A percentile compares a stretch with the other conserved stretches of the same genome.
These are phyloP conservation scores for Podila epicladia DNA, from an alignment of 192 early-diverging fungal genomes.

Conservation along the genomic window DNA sequence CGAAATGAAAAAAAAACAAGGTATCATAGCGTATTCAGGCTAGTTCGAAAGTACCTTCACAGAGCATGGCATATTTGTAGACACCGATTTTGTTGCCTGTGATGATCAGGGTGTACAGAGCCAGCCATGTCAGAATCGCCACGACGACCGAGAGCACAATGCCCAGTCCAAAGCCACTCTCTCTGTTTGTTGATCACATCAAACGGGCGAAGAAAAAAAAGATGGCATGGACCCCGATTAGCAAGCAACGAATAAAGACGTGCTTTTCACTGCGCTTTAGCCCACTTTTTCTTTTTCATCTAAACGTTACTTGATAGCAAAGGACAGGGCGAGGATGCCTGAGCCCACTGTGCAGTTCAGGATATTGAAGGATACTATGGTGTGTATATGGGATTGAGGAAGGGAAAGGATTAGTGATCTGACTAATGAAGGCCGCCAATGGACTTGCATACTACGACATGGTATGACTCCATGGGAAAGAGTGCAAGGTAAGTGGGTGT, in stretches of 20 bases:
- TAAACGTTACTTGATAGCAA: conserved; percentile 59
- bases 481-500: not conserved
- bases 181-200: conserved; percentile 2
- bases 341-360: conserved; percentile 77
- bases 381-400: not conserved
- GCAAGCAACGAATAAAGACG: too few relatives aligned
- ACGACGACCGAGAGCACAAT: conserved; percentile 57
- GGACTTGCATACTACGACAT: not conserved
- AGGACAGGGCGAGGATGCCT: conserved; percentile 73
- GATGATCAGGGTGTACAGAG: conserved; percentile 64
- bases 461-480: not conserved
- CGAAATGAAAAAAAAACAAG: too few relatives aligned
- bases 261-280: not conserved
- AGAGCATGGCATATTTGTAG: conserved; percentile 63
- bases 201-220: not conserved
- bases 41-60: conserved; percentile 26
- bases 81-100: conserved; percentile 58
- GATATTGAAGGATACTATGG: conserved; percentile 62
- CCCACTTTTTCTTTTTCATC: conserved; percentile 5
- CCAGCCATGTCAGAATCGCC: conserved; percentile 55
- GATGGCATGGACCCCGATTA: too few relatives aligned
- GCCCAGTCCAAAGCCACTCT: conserved; percentile 67
- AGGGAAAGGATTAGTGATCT: not conserved
- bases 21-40: not conserved
- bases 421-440: not conserved